Evolutionary conservation across 1,139 yeast species (phyloP), one percentile per base, ranked within the genome.

Genomic region (Blastobotrys capitulatus): DNA sequence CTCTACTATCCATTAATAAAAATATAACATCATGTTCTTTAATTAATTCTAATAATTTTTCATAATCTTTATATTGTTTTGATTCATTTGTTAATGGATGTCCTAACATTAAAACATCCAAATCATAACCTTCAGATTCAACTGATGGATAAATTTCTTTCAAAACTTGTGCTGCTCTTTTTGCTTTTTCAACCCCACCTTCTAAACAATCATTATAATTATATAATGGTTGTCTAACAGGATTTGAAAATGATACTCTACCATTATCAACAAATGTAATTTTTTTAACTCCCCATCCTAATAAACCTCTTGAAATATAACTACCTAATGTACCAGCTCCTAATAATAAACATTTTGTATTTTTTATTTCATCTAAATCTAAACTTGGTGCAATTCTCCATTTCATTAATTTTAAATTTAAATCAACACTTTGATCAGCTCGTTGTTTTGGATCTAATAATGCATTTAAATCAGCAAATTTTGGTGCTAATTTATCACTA

Each of bases 251-350:
- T 1, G 97, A 88, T 0, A 94, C 87, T 26, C 77, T 70, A 1
- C 97, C 96, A 63, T 79, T 88, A 66, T 92, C 99, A 1, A 92
- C 94, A 68, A 92, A 82, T 0, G 97, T 85, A 27, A 92, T 83
- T 36, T 79, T 73, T 35, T 86, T 71, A 0, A 89, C 90, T 1
- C 98, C 98, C 98, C 98, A 92, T 0, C 95, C 97, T 65, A 92
- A 66, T 38, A 92, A 69, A 0, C 86, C 83, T 51, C 99, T 72
- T 0, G 95, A 79, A 9, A 92, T 94, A 62, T 90, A 89, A 54
- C 95, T 85, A 0, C 98, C 99, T 13, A 94, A 73, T 1, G 99
- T 94, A 4, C 99, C 99, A 0, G 98, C 87, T 0, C 99, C 99
- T n/a, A 92, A 73, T 16, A 92, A 70, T 41, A 92, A 68, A 35